These are phyloP conservation scores for Cordyceps tenuipes DNA, from an alignment of 2,329 filamentous ascomycete genomes.

Conservation along the genomic window DNA sequence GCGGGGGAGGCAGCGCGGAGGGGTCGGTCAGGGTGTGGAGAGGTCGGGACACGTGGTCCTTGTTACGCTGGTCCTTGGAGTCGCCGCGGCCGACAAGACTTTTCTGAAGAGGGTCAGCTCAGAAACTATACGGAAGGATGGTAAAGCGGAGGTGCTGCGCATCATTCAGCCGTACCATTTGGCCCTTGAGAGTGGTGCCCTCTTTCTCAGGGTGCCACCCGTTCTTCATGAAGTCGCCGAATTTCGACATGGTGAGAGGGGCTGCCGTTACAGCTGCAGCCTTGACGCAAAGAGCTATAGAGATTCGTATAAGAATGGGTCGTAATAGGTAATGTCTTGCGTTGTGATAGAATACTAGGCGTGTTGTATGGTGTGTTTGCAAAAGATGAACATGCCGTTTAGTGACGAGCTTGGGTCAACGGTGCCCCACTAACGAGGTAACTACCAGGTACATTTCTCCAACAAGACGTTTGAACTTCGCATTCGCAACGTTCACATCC, in stretches of 20 bases:
- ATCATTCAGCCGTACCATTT: slow-evolving; percentile 33
- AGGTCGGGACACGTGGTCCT: slow-evolving; percentile 44
- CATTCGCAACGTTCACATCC: too few relatives aligned
- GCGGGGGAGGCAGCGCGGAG: slow-evolving; percentile 69
- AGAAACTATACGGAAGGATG: background rate
- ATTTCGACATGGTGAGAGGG: slow-evolving; percentile 29
- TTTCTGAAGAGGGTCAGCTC: slow-evolving; percentile 27
- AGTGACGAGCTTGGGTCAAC: background rate
- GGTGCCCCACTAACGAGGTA: background rate
- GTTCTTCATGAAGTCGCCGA: slow-evolving; percentile 41
- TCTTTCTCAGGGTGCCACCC: slow-evolving; percentile 45
- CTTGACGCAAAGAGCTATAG: background rate
- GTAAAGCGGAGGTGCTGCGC: background rate
- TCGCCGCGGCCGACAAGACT: slow-evolving; percentile 36
- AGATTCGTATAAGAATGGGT: background rate
- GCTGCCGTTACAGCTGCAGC: background rate
- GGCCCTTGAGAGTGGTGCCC: slow-evolving; percentile 31
- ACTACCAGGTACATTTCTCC: background rate
- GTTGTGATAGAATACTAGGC: background rate
- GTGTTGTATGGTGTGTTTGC: background rate
- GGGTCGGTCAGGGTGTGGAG: slow-evolving; percentile 68
- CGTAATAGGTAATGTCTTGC: background rate
- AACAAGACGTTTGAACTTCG: background rate
- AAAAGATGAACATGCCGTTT: background rate
- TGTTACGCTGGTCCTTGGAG: slow-evolving; percentile 20